These are phyloP conservation scores for Blastobotrys peoriensis DNA, from an alignment of 805 yeast genomes.

Conservation along the genomic window DNA sequence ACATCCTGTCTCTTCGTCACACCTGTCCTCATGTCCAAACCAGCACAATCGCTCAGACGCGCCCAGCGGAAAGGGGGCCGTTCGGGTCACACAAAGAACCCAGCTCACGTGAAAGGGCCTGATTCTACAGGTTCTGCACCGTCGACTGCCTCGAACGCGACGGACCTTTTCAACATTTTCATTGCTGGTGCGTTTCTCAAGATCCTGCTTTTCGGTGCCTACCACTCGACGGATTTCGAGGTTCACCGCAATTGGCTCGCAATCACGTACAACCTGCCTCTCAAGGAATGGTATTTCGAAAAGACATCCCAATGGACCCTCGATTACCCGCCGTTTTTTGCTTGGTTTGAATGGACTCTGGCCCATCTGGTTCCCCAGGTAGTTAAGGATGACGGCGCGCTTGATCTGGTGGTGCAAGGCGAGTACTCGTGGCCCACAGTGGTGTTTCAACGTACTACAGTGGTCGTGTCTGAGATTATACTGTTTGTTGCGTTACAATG, in stretches of 20 bases:
- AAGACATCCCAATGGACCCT: conserved; percentile 84
- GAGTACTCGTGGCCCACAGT: conserved; percentile 72
- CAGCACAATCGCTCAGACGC: too few relatives aligned
- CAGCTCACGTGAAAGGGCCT: too few relatives aligned
- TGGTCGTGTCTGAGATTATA: conserved; percentile 67
- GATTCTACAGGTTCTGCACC: too few relatives aligned
- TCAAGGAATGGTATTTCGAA: conserved; percentile 78
- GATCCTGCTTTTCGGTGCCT: conserved; percentile 64
- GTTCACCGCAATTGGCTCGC: conserved; percentile 98
- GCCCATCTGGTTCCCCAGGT: conserved; percentile 61
- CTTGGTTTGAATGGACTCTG: conserved; percentile 83
- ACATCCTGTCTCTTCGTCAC: too few relatives aligned
- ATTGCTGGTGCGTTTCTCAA: conserved; percentile 57
- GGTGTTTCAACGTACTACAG: conserved; percentile 75
- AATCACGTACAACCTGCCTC: conserved; percentile 69
- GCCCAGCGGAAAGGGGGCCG: too few relatives aligned
- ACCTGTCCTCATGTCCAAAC: too few relatives aligned
- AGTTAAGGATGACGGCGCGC: conserved; percentile 70
- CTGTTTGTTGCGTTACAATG: conserved; percentile 66
- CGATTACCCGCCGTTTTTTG: conserved; percentile 97
- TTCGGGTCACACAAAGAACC: too few relatives aligned
- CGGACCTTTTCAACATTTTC: conserved; percentile 61
- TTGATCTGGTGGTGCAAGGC: conserved; percentile 61
- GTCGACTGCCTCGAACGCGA: too few relatives aligned
- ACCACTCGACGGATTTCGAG: conserved; percentile 93